These are phyloP conservation scores for Cercospora berteroae DNA, from an alignment of 2,329 filamentous ascomycete species.

Conservation along the genomic window DNA sequence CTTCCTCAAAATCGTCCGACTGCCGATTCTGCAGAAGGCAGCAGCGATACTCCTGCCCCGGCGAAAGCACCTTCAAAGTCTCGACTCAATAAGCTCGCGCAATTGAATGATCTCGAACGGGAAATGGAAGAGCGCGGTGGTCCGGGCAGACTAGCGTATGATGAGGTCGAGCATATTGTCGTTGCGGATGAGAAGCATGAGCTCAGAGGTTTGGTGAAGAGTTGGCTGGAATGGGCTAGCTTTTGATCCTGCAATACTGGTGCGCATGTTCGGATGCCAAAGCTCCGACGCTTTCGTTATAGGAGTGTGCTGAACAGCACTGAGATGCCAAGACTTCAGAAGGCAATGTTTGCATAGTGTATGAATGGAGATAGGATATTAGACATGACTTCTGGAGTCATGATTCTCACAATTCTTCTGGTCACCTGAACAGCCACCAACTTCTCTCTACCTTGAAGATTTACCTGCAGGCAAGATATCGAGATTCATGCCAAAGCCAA, in stretches of 20 bases:
- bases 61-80: conserved; percentile 12
- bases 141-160: conserved; percentile 71
- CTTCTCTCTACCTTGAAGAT: not conserved
- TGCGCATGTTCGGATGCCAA: not conserved
- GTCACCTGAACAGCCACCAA: too few species aligned
- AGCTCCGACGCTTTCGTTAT: not conserved
- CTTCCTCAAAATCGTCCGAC: conserved; percentile 28
- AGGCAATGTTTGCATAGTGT: not conserved
- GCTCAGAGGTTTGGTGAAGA: conserved; percentile 75
- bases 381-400: not conserved
- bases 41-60: not conserved
- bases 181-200: conserved; percentile 59
- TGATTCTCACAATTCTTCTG: too few species aligned
- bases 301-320: not conserved
- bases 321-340: not conserved
- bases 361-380: not conserved
- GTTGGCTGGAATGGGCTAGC: conserved; percentile 79
- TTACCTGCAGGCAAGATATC: not conserved
- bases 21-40: not conserved
- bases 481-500: not conserved
- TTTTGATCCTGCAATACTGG: conserved; percentile 44
- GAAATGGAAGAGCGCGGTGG: conserved; percentile 72
- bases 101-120: conserved; percentile 63
- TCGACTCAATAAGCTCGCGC: conserved; percentile 46
- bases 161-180: conserved; percentile 76